Evolutionary conservation across 495 filamentous ascomycete species (phyloP).

Genomic region (Penicillium goetzii): DNA sequence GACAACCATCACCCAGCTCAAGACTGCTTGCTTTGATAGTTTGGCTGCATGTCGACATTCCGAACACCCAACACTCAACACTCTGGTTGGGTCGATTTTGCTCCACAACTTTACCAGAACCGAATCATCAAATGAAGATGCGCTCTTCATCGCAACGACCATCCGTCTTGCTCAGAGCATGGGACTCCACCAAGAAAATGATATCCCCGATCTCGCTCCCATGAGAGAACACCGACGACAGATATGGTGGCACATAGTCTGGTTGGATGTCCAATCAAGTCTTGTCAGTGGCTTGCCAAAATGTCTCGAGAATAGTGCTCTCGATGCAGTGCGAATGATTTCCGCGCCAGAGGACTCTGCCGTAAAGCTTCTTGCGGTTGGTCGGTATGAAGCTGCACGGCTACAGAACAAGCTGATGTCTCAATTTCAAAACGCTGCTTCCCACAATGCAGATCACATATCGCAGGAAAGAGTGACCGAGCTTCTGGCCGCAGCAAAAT

Average conservation of each 20-base stretch:
- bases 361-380: constrained; percentile 9
- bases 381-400: constrained; percentile 15
- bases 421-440: background rate
- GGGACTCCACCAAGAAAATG: constrained; percentile 25
- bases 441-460: background rate
- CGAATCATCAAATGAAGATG: background rate
- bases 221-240: constrained; percentile 14
- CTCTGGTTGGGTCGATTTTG: constrained; percentile 22
- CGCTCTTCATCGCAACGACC: constrained; percentile 13
- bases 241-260: constrained; percentile 33
- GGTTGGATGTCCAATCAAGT: constrained; percentile 32
- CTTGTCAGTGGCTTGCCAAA: constrained; percentile 25
- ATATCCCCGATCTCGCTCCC: background rate
- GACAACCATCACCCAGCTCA: constrained; percentile 12
- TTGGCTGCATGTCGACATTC: constrained; percentile 19
- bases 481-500: background rate
- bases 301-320: constrained; percentile 12
- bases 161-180: constrained; percentile 28
- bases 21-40: constrained; percentile 13
- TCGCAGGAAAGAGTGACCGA: background rate
- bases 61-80: constrained; percentile 30
- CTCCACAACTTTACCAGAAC: constrained; percentile 7
- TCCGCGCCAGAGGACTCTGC: background rate
- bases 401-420: constrained; percentile 5
- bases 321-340: constrained; percentile 8